These are phyloP conservation scores for Sonneratia alba DNA, from an alignment of 345 rosid species.

Conservation along the genomic window DNA sequence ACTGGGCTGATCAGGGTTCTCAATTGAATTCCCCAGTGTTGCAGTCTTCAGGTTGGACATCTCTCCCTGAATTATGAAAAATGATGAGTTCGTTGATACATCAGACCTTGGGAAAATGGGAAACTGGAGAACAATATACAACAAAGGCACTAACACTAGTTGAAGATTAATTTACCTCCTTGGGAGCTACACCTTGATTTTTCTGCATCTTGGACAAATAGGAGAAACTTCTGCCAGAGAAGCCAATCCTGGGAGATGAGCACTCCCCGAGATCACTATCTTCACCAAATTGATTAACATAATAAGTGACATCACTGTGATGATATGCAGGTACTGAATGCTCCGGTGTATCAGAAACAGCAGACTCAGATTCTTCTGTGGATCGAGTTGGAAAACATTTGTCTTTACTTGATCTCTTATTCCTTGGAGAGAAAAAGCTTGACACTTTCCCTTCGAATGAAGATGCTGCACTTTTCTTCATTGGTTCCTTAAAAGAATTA, in stretches of 20 bases:
- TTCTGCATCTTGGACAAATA: slow-evolving; percentile 14
- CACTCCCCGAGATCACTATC: slow-evolving; percentile 26
- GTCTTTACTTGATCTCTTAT: slow-evolving; percentile 35
- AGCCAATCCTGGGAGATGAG: slow-evolving; percentile 28
- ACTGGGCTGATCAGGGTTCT: slow-evolving; percentile 56
- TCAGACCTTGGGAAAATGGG: background rate
- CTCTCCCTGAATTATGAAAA: slow-evolving; percentile 21
- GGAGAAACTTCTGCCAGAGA: slow-evolving; percentile 19
- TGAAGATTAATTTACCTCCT: background rate
- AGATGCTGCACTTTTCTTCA: slow-evolving; percentile 44
- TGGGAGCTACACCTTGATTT: slow-evolving; percentile 14
- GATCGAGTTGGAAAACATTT: slow-evolving; percentile 17
- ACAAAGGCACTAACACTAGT: background rate
- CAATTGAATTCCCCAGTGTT: slow-evolving; percentile 17
- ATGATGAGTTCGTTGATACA: background rate
- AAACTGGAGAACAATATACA: background rate
- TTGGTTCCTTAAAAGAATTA: slow-evolving; percentile 28
- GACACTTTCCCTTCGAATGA: slow-evolving; percentile 52
- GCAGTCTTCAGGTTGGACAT: slow-evolving; percentile 20
- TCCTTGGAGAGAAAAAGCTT: slow-evolving; percentile 49
- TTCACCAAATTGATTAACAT: slow-evolving; percentile 18
- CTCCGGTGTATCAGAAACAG: slow-evolving; percentile 15
- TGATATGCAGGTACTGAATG: slow-evolving; percentile 15
- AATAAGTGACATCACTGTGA: slow-evolving; percentile 18
- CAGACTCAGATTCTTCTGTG: slow-evolving; percentile 19